A percentile compares a stretch with the other conserved stretches of the same genome.
Evolutionary conservation across 2,329 filamentous ascomycete species (phyloP).

Genomic region (Fusarium albidum): DNA sequence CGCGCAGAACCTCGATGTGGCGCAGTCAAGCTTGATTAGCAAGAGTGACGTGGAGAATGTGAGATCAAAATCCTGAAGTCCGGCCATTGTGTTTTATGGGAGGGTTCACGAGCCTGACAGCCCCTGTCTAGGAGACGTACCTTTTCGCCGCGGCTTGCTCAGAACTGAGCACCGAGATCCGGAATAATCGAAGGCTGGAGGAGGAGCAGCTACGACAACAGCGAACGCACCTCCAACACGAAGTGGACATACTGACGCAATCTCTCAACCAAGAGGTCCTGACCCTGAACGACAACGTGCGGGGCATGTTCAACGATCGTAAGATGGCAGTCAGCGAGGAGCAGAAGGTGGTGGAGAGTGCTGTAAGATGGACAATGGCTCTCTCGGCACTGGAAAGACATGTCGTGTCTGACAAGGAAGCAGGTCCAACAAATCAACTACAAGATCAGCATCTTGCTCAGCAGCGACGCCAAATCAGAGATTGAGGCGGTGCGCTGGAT

Average conservation of each 20-base stretch:
- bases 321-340: slow-evolving; percentile 92
- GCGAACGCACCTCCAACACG: slow-evolving; percentile 86
- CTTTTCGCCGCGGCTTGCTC: slow-evolving; percentile 93
- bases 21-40: slow-evolving; percentile 81
- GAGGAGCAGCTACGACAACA: slow-evolving; percentile 86
- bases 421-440: slow-evolving; percentile 95
- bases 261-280: slow-evolving; percentile 83
- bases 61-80: slow-evolving; percentile 9
- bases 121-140: slow-evolving; percentile 74
- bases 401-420: slow-evolving; percentile 13
- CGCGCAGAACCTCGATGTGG: slow-evolving; percentile 80
- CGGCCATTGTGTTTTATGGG: background rate
- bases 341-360: slow-evolving; percentile 83
- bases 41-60: slow-evolving; percentile 92
- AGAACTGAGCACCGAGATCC: slow-evolving; percentile 87
- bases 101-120: slow-evolving; percentile 20
- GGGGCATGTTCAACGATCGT: slow-evolving; percentile 94
- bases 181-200: slow-evolving; percentile 76
- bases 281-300: slow-evolving; percentile 87
- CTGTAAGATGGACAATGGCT: slow-evolving; percentile 57
- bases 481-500: slow-evolving; percentile 94
- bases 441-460: slow-evolving; percentile 90
- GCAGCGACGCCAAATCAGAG: slow-evolving; percentile 89
- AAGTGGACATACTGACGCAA: slow-evolving; percentile 92
- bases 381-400: background rate